Evolutionary conservation across 2,329 filamentous ascomycete genomes (phyloP), one percentile per base, ranked within the genome.

Genomic region (Epichloe scottii): DNA sequence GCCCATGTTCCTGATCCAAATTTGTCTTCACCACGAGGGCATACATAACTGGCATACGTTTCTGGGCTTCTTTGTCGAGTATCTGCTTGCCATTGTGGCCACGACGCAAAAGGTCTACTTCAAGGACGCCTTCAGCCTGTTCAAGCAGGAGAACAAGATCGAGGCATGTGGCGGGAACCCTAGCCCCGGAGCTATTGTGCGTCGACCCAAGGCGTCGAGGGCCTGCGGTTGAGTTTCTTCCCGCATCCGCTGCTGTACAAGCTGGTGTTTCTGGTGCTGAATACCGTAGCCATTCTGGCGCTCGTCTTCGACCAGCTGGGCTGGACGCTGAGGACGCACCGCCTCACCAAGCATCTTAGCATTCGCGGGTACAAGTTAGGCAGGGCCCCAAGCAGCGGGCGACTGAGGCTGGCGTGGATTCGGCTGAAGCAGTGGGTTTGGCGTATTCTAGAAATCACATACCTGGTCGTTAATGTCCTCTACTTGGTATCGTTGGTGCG

Each of bases 1-100:
- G 23, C 64, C 66, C 47, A 68, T 69, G 62, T 65, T 69, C 30
- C 59, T 69, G 0, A 56, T 68, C 5, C 66, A 69, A 56, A 55
- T 68, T 5, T 67, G 65, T 51, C 58, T 69, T 35, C 66, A 69
- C 51, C 63, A 67, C 44, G 66, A 69, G 44, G 66, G 66, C 14
- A 68, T 69, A 38, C 63, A 65, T 33, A 68, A 68, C 50, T 68
- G 66, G 66, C 66, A 69, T 40, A 69, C 66, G 1, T 69, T 69
- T 47, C 49, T 69, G 7, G 66, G 66, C n/a, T 69, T 69, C 58
- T 61, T 63, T 17, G 61, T 64, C 49, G 66, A 69, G 49, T 69
- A 69, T 46, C 45, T 69, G 4, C 61, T 69, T 2, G 66, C 66
- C 38, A 62, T 68, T 47, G 58, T 68, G n/a, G 66, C 66, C 11